Base-by-base conservation (phyloP, 176 grass and related monocot species). In the sorghum (Sorghum bicolor) region DNA sequence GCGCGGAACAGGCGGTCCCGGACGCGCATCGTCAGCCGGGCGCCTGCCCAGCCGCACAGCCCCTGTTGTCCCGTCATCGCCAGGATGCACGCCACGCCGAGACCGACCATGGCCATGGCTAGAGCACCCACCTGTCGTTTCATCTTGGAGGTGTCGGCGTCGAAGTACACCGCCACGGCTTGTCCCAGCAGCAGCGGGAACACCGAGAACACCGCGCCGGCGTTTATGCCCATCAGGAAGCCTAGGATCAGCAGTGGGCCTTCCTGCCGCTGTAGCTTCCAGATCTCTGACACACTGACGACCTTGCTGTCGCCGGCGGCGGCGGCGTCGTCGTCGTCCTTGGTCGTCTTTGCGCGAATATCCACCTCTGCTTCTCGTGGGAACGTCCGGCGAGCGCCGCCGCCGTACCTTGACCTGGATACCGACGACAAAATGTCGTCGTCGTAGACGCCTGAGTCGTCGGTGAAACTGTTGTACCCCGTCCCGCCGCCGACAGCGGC, bases 61-160 rank as follows among this genome's bases (percentile, higher is more conserved):
- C 89, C 87, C 34, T 94, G 87, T 64, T 91, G 92, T n/a, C 87
- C 74, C 3, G 89, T 91, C 92, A 94, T 91, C 71, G 89, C 75
- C 19, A 94, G 1, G 19, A 94, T 84, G 83, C 83, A 89, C 20
- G 71, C 92, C 44, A 91, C 22, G 60, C 92, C 92, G 11, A 94
- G 83, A 0, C 86, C 92, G 0, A 91, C 89, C 24, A 91, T 40
- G 12, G 83, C 76, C 5, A 67, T 44, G 15, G 92, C 86, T 5
- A 94, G 32, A 61, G 77, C 73, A 0, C 72, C 86, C 52, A 94
- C 80, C 40, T 94, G 86, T 41, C 83, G 84, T 76, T 84, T 89
- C 92, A 94, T 91, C 39, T 85, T 94, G 4, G 67, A 26, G 12
- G 32, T 78, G 85, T 89, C 66, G 0, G 57, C 0, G 20, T 91